A percentile compares a stretch with the other conserved stretches of the same genome.
These are phyloP conservation scores for Coix lacrymajobi DNA, from an alignment of 176 grass and related monocot species.

Conservation along the genomic window DNA sequence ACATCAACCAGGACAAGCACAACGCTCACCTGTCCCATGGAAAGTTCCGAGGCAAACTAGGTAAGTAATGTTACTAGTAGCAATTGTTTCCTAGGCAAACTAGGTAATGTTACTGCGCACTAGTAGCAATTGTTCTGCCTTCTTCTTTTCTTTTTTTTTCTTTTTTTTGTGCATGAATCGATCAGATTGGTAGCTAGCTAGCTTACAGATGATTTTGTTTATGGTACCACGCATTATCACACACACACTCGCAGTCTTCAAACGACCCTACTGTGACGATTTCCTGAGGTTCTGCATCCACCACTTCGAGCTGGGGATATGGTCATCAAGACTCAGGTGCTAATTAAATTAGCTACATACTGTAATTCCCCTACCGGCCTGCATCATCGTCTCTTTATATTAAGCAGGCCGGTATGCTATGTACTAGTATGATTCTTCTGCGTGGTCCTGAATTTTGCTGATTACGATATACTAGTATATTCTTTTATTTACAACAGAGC, in stretches of 20 bases:
- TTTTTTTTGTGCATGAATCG: no score
- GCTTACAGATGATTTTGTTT: neutral
- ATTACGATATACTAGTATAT: no score
- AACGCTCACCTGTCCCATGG: slow-evolving; percentile 32
- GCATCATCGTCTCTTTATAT: no score
- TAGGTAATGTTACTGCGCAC: no score
- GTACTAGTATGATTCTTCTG: no score
- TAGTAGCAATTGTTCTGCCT: no score
- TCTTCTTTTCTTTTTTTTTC: no score
- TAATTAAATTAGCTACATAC: no score
- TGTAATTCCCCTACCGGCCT: no score
- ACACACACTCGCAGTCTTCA: slow-evolving; percentile 55
- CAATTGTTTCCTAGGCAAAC: no score
- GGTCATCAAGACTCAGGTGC: slow-evolving; percentile 69
- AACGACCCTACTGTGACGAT: slow-evolving; percentile 44
- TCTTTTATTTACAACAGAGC: neutral
- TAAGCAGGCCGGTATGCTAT: no score
- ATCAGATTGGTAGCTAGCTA: neutral
- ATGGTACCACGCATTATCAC: neutral
- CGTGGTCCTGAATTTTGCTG: no score
- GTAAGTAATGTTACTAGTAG: slow-evolving; percentile 25
- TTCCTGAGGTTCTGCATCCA: slow-evolving; percentile 71
- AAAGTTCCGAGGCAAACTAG: slow-evolving; percentile 51
- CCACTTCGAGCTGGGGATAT: slow-evolving; percentile 56
- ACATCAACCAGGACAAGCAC: slow-evolving; percentile 43